Evolutionary conservation across 768 basidiomycete species (phyloP).

Genomic region (Chalciporus pseudorubinellus): DNA sequence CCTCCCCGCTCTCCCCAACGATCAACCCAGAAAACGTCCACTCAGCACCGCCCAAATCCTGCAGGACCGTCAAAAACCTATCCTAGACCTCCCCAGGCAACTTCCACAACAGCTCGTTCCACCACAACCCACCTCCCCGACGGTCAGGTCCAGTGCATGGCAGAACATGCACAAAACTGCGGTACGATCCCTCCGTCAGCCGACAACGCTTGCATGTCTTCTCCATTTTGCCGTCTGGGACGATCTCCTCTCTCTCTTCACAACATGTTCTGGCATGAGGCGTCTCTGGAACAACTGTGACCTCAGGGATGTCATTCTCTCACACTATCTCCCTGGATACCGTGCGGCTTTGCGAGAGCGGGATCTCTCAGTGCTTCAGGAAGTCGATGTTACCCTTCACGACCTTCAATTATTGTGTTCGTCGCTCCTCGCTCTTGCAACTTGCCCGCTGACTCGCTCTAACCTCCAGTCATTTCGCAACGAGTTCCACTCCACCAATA

Average conservation of each 20-base stretch:
- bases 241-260: constrained; percentile 40
- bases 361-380: constrained; percentile 40
- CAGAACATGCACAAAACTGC: constrained; percentile 27
- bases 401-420: constrained; percentile 67
- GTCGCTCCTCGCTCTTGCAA: constrained; percentile 30
- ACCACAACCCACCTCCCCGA: constrained; percentile 4
- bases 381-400: constrained; percentile 51
- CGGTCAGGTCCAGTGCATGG: constrained; percentile 23
- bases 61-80: not conserved
- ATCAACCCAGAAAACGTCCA: not conserved
- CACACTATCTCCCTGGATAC: constrained; percentile 59
- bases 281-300: constrained; percentile 31
- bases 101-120: not conserved
- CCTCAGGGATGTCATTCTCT: constrained; percentile 40
- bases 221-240: constrained; percentile 34
- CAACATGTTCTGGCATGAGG: constrained; percentile 36
- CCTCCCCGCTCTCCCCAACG: constrained; percentile 18
- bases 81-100: not conserved
- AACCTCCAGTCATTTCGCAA: constrained; percentile 58
- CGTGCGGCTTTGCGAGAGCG: constrained; percentile 39
- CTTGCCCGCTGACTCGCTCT: constrained; percentile 5
- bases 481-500: constrained; percentile 64
- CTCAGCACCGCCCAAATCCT: not conserved
- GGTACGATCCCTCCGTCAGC: constrained; percentile 31
- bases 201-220: constrained; percentile 34